phyloP scores from a whole-genome alignment of 2,329 filamentous ascomycete genomes.

The Neoscytalidium dimidiatum region DNA sequence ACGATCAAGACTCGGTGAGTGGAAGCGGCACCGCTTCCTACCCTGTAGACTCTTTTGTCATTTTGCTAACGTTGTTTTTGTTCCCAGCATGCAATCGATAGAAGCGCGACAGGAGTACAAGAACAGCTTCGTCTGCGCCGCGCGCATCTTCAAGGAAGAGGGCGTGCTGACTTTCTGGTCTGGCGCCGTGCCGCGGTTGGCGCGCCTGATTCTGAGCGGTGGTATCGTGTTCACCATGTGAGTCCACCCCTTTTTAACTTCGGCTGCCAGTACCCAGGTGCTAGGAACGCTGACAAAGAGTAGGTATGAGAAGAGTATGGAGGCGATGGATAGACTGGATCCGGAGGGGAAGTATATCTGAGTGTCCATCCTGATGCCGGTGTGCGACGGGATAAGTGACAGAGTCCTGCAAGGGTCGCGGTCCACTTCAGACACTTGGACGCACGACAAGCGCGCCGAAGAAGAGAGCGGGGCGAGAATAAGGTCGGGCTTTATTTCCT shows the following conservation, averaged over 20 bases:
- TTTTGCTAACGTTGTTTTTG: neutral
- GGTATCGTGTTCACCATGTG: slow-evolving; percentile 92
- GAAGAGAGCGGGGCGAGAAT: no score
- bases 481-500: no score
- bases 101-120: slow-evolving; percentile 80
- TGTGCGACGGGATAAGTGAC: neutral
- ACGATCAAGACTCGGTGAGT: slow-evolving; percentile 77
- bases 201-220: slow-evolving; percentile 82
- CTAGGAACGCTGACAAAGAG: neutral
- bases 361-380: neutral
- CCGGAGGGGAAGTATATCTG: slow-evolving; percentile 82
- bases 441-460: no score
- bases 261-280: neutral
- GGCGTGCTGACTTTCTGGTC: slow-evolving; percentile 92
- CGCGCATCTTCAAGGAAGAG: slow-evolving; percentile 83
- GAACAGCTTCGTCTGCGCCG: slow-evolving; percentile 82
- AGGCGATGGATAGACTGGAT: slow-evolving; percentile 76
- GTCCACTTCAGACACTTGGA: neutral
- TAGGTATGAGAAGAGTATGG: slow-evolving; percentile 92
- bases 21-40: neutral
- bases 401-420: neutral
- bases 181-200: slow-evolving; percentile 83
- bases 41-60: slow-evolving; percentile 35
- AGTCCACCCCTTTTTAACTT: slow-evolving; percentile 72
- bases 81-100: slow-evolving; percentile 82